Evolutionary conservation across 305 asterid species (phyloP), one percentile per base, ranked within the genome.

Genomic region (Fraxinus albicans): DNA sequence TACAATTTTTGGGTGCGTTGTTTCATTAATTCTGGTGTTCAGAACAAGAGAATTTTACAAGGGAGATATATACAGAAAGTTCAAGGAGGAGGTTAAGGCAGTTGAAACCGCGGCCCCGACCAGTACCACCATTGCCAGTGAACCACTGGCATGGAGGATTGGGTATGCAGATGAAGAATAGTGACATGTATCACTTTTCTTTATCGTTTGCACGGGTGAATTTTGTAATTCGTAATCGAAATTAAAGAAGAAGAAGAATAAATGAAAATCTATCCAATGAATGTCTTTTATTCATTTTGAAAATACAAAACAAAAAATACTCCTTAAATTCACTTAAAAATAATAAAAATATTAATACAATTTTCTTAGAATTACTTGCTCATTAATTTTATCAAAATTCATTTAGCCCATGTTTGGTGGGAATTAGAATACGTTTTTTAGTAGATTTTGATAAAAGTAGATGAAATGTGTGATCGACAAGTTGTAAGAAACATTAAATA

Each of bases 1-100:
- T 0, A 86, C 87, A 15, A 36, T 81, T 36, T 77, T 83, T 0
- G 87, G 89, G 8, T 75, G 58, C 29, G 6, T 86, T 74, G 85
- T 86, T 73, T 86, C 89, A 2, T 44, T 78, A n/a, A 38, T 84
- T 8, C 72, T 86, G 87, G 89, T 77, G 83, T 2, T 77, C 38
- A 67, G 85, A 33, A 83, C 85, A 42, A 77, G 60, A 58, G 60
- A 83, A 73, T 83, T 83, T 47, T 83, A 83, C 79, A 74, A 75
- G 29, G 78, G 42, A 35, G 83, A 85, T 75, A 85, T 85, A 4
- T 85, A 85, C 73, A 85, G 75, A 65, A 85, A 80, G 33, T 85
- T 82, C 50, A 67, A 79, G 29, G 84, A 70, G 15, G 80, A 86
- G 76, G 44, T 13, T 23, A 36, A 38, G 50, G 73, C 70, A 0